phyloP scores from a whole-genome alignment of 78 protist genomes.

The Anaeramoeba flamelloides region DNA sequence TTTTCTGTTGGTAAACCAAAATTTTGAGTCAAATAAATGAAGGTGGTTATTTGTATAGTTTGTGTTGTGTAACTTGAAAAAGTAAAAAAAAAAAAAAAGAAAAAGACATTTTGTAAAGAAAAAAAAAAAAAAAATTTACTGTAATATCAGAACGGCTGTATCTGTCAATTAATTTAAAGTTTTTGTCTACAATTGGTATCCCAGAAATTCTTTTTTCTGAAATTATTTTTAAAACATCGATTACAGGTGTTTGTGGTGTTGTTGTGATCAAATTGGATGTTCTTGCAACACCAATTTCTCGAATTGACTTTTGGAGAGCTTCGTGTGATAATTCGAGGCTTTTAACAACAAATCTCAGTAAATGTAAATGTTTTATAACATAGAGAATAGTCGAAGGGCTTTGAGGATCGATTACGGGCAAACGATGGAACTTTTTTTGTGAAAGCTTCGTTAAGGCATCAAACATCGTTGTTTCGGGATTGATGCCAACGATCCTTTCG shows the following conservation, averaged over 20 bases:
- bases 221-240: not conserved
- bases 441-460: conserved; percentile 9
- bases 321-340: not conserved
- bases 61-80: too few species aligned
- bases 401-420: conserved; percentile 30
- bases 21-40: too few species aligned
- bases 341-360: conserved; percentile 16
- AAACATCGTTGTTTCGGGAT: conserved; percentile 16
- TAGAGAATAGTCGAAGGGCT: conserved; percentile 14
- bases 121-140: too few species aligned
- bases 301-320: not conserved
- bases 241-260: not conserved
- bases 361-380: conserved; percentile 33
- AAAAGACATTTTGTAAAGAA: too few species aligned
- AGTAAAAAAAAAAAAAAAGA: too few species aligned
- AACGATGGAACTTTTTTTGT: conserved; percentile 25
- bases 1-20: too few species aligned
- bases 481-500: not conserved
- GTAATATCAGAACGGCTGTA: too few species aligned
- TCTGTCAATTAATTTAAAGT: too few species aligned
- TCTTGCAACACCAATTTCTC: not conserved
- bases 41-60: too few species aligned
- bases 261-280: not conserved
- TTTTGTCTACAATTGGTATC: conserved; percentile 18
- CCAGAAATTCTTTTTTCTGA: conserved; percentile 24